These are phyloP conservation scores for Marasmius tenuissimus DNA, from an alignment of 1,284 basidiomycete species.

Conservation along the genomic window DNA sequence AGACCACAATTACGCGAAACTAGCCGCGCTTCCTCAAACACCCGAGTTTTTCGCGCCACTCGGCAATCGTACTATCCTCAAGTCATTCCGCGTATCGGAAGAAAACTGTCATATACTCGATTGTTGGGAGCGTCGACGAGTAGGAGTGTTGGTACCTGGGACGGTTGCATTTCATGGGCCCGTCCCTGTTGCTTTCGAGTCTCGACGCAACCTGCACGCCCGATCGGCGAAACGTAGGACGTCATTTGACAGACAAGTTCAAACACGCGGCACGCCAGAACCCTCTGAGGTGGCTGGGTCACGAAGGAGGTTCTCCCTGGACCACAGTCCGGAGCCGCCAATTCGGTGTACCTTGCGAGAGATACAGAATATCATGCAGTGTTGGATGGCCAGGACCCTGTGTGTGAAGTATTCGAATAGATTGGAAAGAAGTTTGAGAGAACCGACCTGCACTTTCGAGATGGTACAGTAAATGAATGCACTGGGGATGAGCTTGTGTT, in stretches of 20 bases:
- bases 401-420: constrained; percentile 57
- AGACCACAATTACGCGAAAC: constrained; percentile 1
- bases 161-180: neutral
- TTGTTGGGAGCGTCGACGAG: constrained; percentile 6
- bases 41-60: constrained; percentile 11
- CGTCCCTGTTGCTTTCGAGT: constrained; percentile 6
- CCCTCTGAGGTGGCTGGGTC: constrained; percentile 23
- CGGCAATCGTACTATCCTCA: neutral
- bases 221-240: constrained; percentile 50
- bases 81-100: constrained; percentile 1
- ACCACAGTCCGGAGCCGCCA: neutral
- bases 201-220: constrained; percentile 47
- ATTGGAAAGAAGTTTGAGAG: constrained; percentile 50
- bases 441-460: too few species aligned
- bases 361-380: constrained; percentile 52
- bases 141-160: neutral
- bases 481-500: constrained; percentile 47
- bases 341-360: constrained; percentile 53
- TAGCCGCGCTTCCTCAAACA: neutral
- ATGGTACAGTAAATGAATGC: too few species aligned
- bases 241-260: constrained; percentile 17
- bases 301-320: constrained; percentile 14
- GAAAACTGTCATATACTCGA: constrained; percentile 3
- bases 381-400: constrained; percentile 32
- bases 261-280: constrained; percentile 5